Conservation (phyloP, 441 rosid genomes). For the Adansonia gregorii region DNA sequence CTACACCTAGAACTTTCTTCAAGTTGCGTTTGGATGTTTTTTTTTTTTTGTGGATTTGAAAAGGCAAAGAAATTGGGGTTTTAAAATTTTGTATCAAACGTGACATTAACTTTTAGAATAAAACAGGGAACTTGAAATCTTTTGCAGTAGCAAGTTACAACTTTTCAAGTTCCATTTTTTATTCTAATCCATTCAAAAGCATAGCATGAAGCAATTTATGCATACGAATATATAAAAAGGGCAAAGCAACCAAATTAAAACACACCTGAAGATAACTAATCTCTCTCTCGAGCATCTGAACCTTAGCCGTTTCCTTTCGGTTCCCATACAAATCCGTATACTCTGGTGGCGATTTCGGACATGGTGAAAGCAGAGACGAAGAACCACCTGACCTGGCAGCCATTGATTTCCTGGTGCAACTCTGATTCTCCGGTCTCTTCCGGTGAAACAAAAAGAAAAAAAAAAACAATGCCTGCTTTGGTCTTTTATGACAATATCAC, state of each 20-base stretch:
- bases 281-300: conserved; percentile 59
- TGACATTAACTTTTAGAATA: not conserved
- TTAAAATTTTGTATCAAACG: not conserved
- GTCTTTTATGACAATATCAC: not conserved
- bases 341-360: conserved; percentile 67
- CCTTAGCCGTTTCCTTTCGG: conserved; percentile 48
- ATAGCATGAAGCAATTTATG: not conserved
- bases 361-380: conserved; percentile 59
- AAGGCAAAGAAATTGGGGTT: not conserved
- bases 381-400: conserved; percentile 36
- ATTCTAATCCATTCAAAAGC: not conserved
- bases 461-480: not conserved
- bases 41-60: not conserved
- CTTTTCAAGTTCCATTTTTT: not conserved
- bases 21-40: not conserved
- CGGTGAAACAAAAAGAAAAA: not conserved
- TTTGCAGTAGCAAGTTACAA: not conserved
- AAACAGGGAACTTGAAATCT: not conserved
- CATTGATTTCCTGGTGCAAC: conserved; percentile 23
- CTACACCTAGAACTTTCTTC: not conserved
- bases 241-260: conserved; percentile 10
- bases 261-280: conserved; percentile 53
- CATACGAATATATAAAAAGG: not conserved
- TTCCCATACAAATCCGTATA: conserved; percentile 65
- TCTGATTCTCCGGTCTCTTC: conserved; percentile 9